Evolutionary conservation across 352 stramenopile species (phyloP).

Genomic region (Globisporangium okanoganense): DNA sequence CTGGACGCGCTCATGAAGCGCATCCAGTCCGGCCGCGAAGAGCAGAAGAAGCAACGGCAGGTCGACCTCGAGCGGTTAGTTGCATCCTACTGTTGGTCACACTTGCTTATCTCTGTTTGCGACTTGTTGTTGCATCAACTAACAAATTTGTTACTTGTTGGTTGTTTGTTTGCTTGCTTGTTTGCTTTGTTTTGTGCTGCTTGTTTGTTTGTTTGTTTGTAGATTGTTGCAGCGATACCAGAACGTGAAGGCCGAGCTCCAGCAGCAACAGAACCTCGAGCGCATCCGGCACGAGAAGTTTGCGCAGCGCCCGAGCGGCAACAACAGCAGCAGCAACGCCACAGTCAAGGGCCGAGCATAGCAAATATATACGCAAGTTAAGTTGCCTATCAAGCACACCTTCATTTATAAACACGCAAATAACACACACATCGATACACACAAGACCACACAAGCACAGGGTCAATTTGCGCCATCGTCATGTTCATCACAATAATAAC

Average conservation of each 20-base stretch:
- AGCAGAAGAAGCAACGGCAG: conserved; percentile 95
- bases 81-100: background rate
- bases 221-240: conserved; percentile 92
- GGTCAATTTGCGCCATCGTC: background rate
- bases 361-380: background rate
- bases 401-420: conserved; percentile 5
- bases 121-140: background rate
- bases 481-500: background rate
- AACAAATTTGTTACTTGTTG: conserved; percentile 4
- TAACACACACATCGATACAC: background rate
- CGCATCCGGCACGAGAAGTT: conserved; percentile 86
- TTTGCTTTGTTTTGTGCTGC: too few species aligned
- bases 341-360: conserved; percentile 17
- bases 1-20: conserved; percentile 92
- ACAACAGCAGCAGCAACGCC: conserved; percentile 4
- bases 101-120: background rate
- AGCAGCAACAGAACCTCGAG: conserved; percentile 94
- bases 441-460: background rate
- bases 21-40: conserved; percentile 91
- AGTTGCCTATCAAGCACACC: background rate
- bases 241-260: conserved; percentile 94
- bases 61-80: conserved; percentile 87
- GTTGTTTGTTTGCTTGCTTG: background rate
- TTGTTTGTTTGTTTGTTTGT: background rate
- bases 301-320: conserved; percentile 31